A percentile compares a stretch with the other conserved stretches of the same genome.
These are phyloP conservation scores for Ceratocystis harringtonii DNA, from an alignment of 2,329 filamentous ascomycete genomes.

Conservation along the genomic window DNA sequence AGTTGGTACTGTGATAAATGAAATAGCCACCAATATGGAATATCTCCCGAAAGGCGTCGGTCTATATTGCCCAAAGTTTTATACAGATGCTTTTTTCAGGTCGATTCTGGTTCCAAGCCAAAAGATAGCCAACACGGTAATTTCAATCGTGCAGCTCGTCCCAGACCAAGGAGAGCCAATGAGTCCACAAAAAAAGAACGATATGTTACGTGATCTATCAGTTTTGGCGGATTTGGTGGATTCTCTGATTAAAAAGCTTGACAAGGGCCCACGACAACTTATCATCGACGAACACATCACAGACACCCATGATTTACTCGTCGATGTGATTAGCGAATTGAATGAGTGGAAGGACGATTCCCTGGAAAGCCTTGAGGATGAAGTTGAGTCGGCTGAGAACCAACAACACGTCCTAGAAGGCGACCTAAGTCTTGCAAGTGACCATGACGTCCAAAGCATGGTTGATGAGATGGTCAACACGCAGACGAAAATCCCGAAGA, in stretches of 20 bases:
- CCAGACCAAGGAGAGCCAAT: conserved; percentile 21
- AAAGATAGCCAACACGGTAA: no score
- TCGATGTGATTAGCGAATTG: conserved; percentile 7
- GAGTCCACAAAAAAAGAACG: neutral
- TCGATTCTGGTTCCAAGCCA: no score
- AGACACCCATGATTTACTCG: neutral
- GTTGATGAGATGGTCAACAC: conserved; percentile 55
- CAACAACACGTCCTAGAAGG: conserved; percentile 27
- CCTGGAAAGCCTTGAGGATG: conserved; percentile 27
- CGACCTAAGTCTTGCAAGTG: conserved; percentile 27
- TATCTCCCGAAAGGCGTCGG: conserved; percentile 58
- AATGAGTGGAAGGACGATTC: neutral
- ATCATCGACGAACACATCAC: neutral
- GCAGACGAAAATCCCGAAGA: conserved; percentile 44
- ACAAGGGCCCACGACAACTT: neutral
- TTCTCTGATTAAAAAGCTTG: neutral
- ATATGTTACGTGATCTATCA: neutral
- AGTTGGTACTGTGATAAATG: conserved; percentile 51
- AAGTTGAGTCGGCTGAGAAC: conserved; percentile 42
- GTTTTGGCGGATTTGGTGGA: neutral
- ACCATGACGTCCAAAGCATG: conserved; percentile 34
- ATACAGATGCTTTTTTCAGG: conserved; percentile 32
- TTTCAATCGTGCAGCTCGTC: no score
- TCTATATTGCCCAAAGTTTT: conserved; percentile 43
- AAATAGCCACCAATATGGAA: conserved; percentile 58